phyloP scores from a whole-genome alignment of 2,329 filamentous ascomycete species.

The Fusarium newnesense region DNA sequence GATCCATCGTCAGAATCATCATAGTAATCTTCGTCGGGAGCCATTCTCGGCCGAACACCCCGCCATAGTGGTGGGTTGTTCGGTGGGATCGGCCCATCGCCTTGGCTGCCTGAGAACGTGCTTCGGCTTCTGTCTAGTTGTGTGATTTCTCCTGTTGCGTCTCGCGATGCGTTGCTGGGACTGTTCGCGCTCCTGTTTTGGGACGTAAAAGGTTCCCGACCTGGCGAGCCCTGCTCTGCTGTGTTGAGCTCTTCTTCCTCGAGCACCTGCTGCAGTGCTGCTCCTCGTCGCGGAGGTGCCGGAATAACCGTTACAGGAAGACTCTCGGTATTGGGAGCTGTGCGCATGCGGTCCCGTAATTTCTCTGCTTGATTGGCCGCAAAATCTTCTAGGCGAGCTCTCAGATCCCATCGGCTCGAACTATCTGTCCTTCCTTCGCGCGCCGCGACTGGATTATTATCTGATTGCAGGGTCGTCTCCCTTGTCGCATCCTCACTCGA shows the following conservation, averaged over 20 bases:
- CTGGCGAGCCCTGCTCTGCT: constrained; percentile 22
- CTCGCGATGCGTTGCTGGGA: constrained; percentile 41
- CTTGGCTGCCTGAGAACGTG: constrained; percentile 37
- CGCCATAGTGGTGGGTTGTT: constrained; percentile 57
- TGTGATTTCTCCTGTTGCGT: constrained; percentile 35
- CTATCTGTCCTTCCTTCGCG: constrained; percentile 26
- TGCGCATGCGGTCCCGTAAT: constrained; percentile 65
- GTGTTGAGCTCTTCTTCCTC: constrained; percentile 60
- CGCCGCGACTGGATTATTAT: constrained; percentile 3
- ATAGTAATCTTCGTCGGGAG: constrained; percentile 48
- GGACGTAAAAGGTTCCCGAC: constrained; percentile 19
- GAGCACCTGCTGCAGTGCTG: constrained; percentile 65
- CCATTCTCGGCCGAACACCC: constrained; percentile 49
- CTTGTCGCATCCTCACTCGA: constrained; percentile 22
- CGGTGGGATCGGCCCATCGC: constrained; percentile 43
- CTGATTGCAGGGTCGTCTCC: constrained; percentile 11
- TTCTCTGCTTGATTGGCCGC: constrained; percentile 69
- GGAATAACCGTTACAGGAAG: constrained; percentile 70
- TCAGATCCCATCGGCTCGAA: constrained; percentile 64
- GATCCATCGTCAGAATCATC: constrained; percentile 45
- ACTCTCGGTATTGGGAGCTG: constrained; percentile 63
- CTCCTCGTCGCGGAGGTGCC: constrained; percentile 67
- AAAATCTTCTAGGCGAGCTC: constrained; percentile 68
- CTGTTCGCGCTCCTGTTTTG: constrained; percentile 33
- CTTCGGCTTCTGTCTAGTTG: constrained; percentile 38